phyloP scores from a whole-genome alignment of 169 alveolate species.

The Plasmodium fragile region DNA sequence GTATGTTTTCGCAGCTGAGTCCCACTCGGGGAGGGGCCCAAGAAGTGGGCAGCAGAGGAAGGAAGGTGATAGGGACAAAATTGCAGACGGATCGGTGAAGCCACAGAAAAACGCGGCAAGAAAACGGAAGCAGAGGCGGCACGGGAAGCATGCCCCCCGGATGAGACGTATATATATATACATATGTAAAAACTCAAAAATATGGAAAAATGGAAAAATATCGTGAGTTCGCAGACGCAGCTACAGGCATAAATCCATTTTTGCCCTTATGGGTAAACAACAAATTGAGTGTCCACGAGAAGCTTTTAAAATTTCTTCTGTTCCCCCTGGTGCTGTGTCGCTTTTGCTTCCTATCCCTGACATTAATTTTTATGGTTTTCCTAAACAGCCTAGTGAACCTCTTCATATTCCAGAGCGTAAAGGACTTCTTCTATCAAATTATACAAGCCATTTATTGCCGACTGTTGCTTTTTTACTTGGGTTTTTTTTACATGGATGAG shows the following conservation, averaged over 20 bases:
- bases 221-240: constrained; percentile 79
- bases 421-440: constrained; percentile 60
- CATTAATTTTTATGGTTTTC: constrained; percentile 56
- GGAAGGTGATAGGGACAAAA: neutral
- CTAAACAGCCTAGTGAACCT: constrained; percentile 40
- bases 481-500: constrained; percentile 53
- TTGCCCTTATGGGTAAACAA: constrained; percentile 80
- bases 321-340: constrained; percentile 51
- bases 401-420: constrained; percentile 43
- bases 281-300: constrained; percentile 34
- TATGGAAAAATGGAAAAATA: constrained; percentile 78
- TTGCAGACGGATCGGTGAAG: neutral
- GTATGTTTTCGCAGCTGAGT: neutral
- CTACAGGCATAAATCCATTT: constrained; percentile 83
- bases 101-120: neutral
- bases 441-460: constrained; percentile 54
- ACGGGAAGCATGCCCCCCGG: neutral
- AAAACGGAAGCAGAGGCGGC: too few species aligned
- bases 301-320: constrained; percentile 33
- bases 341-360: constrained; percentile 37
- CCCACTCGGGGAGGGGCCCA: neutral
- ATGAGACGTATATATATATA: neutral
- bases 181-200: neutral
- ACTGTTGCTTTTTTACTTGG: constrained; percentile 42
- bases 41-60: neutral